These are phyloP conservation scores for Pyrus communis DNA, from an alignment of 306 rosid genomes.

Conservation along the genomic window DNA sequence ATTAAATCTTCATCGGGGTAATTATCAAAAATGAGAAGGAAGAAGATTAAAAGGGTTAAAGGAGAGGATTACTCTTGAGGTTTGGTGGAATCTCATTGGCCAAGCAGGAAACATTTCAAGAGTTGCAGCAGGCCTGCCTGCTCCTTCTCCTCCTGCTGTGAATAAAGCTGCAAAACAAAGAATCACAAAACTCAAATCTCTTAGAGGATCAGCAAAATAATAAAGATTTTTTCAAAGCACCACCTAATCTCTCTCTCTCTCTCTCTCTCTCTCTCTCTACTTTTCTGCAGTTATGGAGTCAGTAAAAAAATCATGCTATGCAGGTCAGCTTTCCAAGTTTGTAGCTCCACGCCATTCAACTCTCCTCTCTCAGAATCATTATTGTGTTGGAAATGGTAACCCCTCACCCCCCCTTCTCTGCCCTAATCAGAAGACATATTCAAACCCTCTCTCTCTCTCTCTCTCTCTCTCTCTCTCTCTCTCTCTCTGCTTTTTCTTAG, in stretches of 20 bases:
- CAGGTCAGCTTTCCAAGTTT: slow-evolving; percentile 48
- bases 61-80: slow-evolving; percentile 45
- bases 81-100: slow-evolving; percentile 87
- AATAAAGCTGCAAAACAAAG: slow-evolving; percentile 57
- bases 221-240: slow-evolving; percentile 6
- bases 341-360: slow-evolving; percentile 51
- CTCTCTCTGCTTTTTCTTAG: slow-evolving; percentile 22
- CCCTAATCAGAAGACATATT: slow-evolving; percentile 32
- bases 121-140: slow-evolving; percentile 82
- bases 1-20: background rate
- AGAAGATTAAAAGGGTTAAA: slow-evolving; percentile 34
- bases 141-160: slow-evolving; percentile 12
- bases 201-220: slow-evolving; percentile 37
- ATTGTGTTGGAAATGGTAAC: slow-evolving; percentile 40
- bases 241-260: background rate
- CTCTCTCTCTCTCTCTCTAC: background rate
- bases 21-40: background rate
- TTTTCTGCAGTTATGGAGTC: slow-evolving; percentile 73
- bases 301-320: slow-evolving; percentile 49
- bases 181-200: slow-evolving; percentile 37
- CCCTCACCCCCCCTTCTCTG: background rate
- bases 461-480: slow-evolving; percentile 7
- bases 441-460: slow-evolving; percentile 12
- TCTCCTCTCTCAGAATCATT: slow-evolving; percentile 44
- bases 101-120: slow-evolving; percentile 99